Evolutionary conservation across 352 stramenopile species (phyloP), one percentile per base, ranked within the genome.

Genomic region (Globisporangium polare): DNA sequence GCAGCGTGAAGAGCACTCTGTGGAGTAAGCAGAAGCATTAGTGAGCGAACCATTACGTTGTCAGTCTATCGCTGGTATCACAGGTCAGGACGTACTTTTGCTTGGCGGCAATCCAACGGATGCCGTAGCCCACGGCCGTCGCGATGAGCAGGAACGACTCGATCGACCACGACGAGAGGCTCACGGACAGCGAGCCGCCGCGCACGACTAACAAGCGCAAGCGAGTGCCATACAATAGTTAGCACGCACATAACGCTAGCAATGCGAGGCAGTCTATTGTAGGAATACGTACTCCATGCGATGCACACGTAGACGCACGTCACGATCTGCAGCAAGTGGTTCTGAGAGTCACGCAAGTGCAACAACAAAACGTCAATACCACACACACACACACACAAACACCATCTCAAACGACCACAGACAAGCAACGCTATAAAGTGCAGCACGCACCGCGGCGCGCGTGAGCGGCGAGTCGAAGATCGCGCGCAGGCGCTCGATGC

Each of bases 71-170:
- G n/a, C n/a, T n/a, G n/a, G n/a, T n/a, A n/a, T n/a, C n/a, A n/a
- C n/a, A n/a, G n/a, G n/a, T n/a, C n/a, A n/a, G n/a, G 0, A 76
- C 80, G 47, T 54, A 93, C 82, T 95, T 95, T 75, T 92, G 82
- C 56, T 89, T 90, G 29, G 86, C 79, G 13, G 80, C 81, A 22
- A 94, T 64, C 84, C 86, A 95, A 46, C 84, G 86, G 43, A 87
- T 66, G 8, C 60, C 78, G 50, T 93, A 95, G 37, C 80, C 80
- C 33, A 92, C 75, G 8, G 76, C 77, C 1, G 83, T 89, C 17
- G 77, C 75, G 49, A 91, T 91, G 22, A 93, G 68, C 13, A 94
- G 74, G 15, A 82, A 60, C 45, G 84, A 92, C 58, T 95, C 86
- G 65, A 94, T 70, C 0, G 84, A 89, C 86, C 86, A 95, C 9